Evolutionary conservation across 176 grass and related monocot species (phyloP), one percentile per base, ranked within the genome.

Genomic region (Otatea glauca): DNA sequence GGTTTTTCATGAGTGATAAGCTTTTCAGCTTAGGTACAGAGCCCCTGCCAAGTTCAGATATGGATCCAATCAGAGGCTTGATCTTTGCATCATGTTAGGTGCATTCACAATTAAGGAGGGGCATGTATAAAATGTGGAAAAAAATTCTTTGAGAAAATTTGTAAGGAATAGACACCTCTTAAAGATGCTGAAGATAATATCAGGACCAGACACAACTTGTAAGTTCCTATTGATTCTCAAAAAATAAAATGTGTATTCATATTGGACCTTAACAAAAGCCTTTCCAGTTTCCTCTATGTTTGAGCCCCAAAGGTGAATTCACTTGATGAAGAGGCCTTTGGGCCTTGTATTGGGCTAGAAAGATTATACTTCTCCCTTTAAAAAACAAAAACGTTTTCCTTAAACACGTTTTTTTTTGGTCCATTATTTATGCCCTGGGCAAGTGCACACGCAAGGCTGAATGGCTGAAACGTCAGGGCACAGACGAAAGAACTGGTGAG

Each of bases 11-110:
- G 24, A 3, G 37, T 64, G 70, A 65, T 25, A 18, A 72, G 70
- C 44, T 29, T 34, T 76, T 32, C 34, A 14, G 45, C 34, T 66
- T 62, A 59, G 83, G 48, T 84, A 29, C 62, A 45, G 23, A 68
- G 82, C 35, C 9, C 72, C 10, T 21, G 72, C 34, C 29, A 21
- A 29, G 9, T 59, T 75, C 74, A 25, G 59, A 44, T 51, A 20
- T 10, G 29, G 43, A 66, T 76, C 38, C 8, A 35, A 35, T 75
- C 0, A 65, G 34, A 54, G 34, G 72, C 14, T 29, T 66, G n/a
- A 75, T 55, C 63, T 67, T 45, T 18, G 70, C 59, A 65, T 71
- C 45, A 54, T 70, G 45, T 41, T 2, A 17, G 5, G 50, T 66
- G 45, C 51, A 9, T 9, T 15, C 1, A 35, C 61, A n/a, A 5